phyloP scores from a whole-genome alignment of 1,139 yeast species.

The Protomyces inundatus region DNA sequence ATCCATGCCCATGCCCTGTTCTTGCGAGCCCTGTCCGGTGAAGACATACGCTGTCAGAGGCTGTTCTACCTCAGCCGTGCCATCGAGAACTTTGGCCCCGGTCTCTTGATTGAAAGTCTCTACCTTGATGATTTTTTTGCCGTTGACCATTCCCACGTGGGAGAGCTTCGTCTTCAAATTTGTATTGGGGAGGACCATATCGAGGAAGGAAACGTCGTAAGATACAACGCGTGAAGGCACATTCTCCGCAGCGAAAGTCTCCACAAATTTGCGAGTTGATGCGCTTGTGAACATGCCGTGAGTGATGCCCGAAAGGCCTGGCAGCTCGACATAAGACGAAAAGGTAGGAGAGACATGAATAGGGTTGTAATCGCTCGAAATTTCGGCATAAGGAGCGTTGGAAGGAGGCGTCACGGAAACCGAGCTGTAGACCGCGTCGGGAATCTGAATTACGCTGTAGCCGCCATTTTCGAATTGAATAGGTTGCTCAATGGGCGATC shows the following conservation, averaged over 20 bases:
- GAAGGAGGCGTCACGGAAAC: slow-evolving; percentile 64
- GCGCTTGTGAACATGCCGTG: slow-evolving; percentile 99
- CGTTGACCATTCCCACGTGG: slow-evolving; percentile 98
- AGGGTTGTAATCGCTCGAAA: slow-evolving; percentile 97
- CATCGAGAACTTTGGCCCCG: slow-evolving; percentile 68
- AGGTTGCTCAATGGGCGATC: slow-evolving; percentile 91
- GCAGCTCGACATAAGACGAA: slow-evolving; percentile 85
- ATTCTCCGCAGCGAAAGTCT: slow-evolving; percentile 97
- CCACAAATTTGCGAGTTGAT: slow-evolving; percentile 87
- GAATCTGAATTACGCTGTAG: slow-evolving; percentile 45
- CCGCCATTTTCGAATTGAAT: slow-evolving; percentile 73
- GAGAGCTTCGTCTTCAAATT: slow-evolving; percentile 80
- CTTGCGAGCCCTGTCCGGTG: slow-evolving; percentile 99
- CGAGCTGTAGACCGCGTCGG: slow-evolving; percentile 53
- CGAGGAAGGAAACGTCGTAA: slow-evolving; percentile 82
- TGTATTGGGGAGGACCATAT: slow-evolving; percentile 97
- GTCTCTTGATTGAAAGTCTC: slow-evolving; percentile 81
- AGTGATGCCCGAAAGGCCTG: slow-evolving; percentile 77
- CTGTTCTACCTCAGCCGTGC: slow-evolving; percentile 98
- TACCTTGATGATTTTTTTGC: slow-evolving; percentile 93
- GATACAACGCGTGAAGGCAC: slow-evolving; percentile 95
- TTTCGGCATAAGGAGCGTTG: slow-evolving; percentile 93
- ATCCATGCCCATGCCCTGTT: slow-evolving; percentile 99
- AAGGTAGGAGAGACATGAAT: slow-evolving; percentile 95
- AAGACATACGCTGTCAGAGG: slow-evolving; percentile 94